Base-by-base conservation (phyloP, 495 filamentous ascomycete genomes). In the Aspergillus sparsus region DNA sequence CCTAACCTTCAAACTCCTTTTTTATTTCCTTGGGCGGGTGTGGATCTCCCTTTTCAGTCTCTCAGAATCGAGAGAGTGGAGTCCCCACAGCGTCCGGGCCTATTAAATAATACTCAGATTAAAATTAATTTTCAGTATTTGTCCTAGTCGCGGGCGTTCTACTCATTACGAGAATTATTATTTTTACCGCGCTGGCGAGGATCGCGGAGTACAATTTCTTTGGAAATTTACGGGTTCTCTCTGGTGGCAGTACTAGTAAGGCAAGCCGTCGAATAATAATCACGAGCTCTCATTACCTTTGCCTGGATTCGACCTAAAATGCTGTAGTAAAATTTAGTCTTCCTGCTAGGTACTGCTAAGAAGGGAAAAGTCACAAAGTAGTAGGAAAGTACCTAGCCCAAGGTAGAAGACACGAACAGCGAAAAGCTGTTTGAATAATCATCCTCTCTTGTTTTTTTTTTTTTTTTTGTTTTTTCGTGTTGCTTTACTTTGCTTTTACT, bases 31-130 rank as follows among this genome's bases (percentile, higher is more conserved):
- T 55, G 54, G 52, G 33, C 16, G 54, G 54, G 44, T 34, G 64
- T 63, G 64, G 64, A 62, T 53, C 61, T 63, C 54, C 58, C 49
- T 49, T 54, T 57, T 55, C 46, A 55, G 33, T 52, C 27, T 32
- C 21, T 44, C 12, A 49, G 44, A 12, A 35, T 49, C 32, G 46
- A 6, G 44, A 47, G 11, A 36, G 34, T 57, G 47, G 55, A 16
- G 9, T 32, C 27, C 8, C 21, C 16, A 37, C 16, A 47, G 15
- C 44, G 12, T 7, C 21, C 44, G 27, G 44, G 50, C 33, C 33
- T 53, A 37, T 53, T 35, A 10, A 15, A 53, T 53, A 36, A 53
- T 53, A 16, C 32, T 42, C 41, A 16, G n/a, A 55, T 55, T 55
- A 42, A 37, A 53, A 53, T 53, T 53, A 53, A 34, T 18, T 8